phyloP scores from a whole-genome alignment of 768 basidiomycete genomes.

The Rossbeevera mucosa region DNA sequence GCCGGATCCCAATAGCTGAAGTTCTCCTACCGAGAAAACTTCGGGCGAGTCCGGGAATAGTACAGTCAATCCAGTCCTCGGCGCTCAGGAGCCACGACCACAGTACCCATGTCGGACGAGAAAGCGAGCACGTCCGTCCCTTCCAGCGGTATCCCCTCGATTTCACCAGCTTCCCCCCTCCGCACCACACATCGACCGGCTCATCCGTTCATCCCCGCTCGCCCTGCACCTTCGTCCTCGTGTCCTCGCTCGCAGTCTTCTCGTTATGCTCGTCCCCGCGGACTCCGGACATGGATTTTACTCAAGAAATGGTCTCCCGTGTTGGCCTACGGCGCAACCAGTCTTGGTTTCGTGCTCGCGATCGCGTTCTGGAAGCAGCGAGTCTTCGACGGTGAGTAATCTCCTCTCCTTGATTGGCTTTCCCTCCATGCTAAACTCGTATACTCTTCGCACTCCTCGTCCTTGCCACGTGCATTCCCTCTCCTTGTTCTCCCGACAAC shows the following conservation, averaged over 20 bases:
- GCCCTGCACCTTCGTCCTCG: slow-evolving; percentile 10
- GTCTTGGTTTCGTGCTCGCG: slow-evolving; percentile 71
- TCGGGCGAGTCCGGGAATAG: background rate
- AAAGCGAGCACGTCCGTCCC: slow-evolving; percentile 12
- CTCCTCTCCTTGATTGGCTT: background rate
- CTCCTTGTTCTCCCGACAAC: slow-evolving; percentile 7
- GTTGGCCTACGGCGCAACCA: slow-evolving; percentile 72
- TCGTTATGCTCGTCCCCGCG: slow-evolving; percentile 42
- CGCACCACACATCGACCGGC: slow-evolving; percentile 14
- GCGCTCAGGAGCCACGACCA: background rate
- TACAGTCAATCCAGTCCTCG: background rate
- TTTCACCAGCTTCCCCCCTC: slow-evolving; percentile 8
- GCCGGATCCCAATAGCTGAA: slow-evolving; percentile 12
- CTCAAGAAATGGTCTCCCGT: slow-evolving; percentile 75
- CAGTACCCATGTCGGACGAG: slow-evolving; percentile 19
- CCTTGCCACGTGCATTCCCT: background rate
- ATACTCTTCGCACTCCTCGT: background rate
- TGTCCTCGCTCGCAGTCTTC: slow-evolving; percentile 18
- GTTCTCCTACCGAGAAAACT: background rate
- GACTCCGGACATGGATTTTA: slow-evolving; percentile 52
- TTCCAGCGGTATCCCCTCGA: slow-evolving; percentile 20
- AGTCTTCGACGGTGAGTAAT: slow-evolving; percentile 69
- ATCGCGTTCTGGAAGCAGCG: slow-evolving; percentile 80
- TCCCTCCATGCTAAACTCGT: slow-evolving; percentile 1
- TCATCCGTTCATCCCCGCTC: slow-evolving; percentile 22